phyloP scores from a whole-genome alignment of 805 yeast genomes.

The Suhomyces canberraensis region DNA sequence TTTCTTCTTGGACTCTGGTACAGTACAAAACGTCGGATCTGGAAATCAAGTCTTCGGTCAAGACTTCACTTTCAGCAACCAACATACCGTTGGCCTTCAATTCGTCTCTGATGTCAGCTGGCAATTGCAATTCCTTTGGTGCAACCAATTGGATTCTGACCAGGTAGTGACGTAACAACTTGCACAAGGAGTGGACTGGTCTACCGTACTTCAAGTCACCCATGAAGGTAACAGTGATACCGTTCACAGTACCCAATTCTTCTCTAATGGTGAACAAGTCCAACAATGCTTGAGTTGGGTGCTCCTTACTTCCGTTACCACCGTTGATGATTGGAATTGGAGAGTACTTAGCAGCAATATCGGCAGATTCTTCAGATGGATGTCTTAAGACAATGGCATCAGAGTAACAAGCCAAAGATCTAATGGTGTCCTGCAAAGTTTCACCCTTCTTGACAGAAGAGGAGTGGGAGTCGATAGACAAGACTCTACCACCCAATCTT shows the following conservation, averaged over 20 bases:
- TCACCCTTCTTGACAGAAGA: conserved; percentile 99
- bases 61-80: conserved; percentile 66
- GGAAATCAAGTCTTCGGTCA: conserved; percentile 82
- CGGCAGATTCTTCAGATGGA: conserved; percentile 88
- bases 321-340: conserved; percentile 97
- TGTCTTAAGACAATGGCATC: conserved; percentile 98
- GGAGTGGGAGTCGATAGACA: conserved; percentile 76
- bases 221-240: conserved; percentile 96
- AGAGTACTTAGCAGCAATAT: conserved; percentile 91
- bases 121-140: conserved; percentile 84
- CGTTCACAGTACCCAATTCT: conserved; percentile 97
- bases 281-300: conserved; percentile 97
- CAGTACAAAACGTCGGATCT: conserved; percentile 94
- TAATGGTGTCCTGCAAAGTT: conserved; percentile 92
- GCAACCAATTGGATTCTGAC: conserved; percentile 89
- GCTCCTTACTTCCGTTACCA: conserved; percentile 97
- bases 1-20: conserved; percentile 96
- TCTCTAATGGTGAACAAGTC: conserved; percentile 98
- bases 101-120: conserved; percentile 66
- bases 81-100: conserved; percentile 66
- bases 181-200: conserved; percentile 95
- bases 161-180: conserved; percentile 85
- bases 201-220: conserved; percentile 98
- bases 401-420: conserved; percentile 91
- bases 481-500: conserved; percentile 96